A percentile compares a stretch with the other conserved stretches of the same genome.
phyloP scores from a whole-genome alignment of 306 rosid genomes.

The Cyamopsis tetragonoloba region DNA sequence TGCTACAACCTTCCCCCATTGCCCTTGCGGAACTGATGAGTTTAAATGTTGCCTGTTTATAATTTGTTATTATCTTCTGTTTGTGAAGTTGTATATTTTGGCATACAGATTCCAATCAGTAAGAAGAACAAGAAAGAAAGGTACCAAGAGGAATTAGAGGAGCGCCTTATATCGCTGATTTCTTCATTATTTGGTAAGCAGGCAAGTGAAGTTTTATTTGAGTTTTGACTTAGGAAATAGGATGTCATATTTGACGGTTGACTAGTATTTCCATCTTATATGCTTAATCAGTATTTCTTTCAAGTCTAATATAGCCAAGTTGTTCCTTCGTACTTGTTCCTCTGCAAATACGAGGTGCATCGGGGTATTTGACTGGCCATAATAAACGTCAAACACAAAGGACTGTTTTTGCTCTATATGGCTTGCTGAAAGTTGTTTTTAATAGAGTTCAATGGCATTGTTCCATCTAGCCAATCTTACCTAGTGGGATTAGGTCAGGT shows the following conservation, averaged over 20 bases:
- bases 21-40: background rate
- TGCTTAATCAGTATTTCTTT: background rate
- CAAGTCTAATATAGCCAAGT: background rate
- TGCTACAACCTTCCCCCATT: conserved; percentile 19
- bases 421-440: background rate
- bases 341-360: background rate
- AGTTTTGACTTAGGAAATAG: conserved; percentile 26
- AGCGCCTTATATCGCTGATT: conserved; percentile 74
- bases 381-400: background rate
- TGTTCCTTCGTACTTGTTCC: background rate
- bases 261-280: background rate
- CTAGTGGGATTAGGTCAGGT: background rate
- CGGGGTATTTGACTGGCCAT: background rate
- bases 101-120: conserved; percentile 56
- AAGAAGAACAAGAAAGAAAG: conserved; percentile 88
- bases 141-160: conserved; percentile 91
- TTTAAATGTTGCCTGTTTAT: background rate
- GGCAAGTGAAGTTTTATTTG: conserved; percentile 46
- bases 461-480: background rate
- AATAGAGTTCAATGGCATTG: background rate
- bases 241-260: background rate
- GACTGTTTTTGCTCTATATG: background rate
- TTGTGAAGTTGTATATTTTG: conserved; percentile 9
- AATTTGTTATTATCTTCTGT: background rate
- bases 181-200: conserved; percentile 97